Evolutionary conservation across 139 green algal genomes (phyloP).

Genomic region (Tetradesmus lagerheimii): DNA sequence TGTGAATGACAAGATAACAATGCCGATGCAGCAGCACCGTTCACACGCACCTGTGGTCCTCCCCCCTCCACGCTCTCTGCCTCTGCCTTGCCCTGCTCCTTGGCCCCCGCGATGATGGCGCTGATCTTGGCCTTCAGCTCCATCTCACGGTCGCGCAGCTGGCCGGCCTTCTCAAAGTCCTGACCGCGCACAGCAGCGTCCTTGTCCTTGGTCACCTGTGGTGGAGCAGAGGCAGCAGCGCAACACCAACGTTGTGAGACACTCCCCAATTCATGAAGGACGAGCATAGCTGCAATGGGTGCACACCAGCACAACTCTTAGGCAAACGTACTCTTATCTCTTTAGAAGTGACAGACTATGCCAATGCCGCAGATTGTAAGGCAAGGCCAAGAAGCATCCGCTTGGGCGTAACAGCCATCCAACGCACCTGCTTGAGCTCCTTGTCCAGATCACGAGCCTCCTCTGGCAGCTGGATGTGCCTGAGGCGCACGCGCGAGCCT

Average conservation of each 20-base stretch:
- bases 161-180: constrained; percentile 98
- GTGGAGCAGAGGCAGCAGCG: constrained; percentile 56
- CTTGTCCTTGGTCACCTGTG: constrained; percentile 98
- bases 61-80: constrained; percentile 82
- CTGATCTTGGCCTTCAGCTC: constrained; percentile 76
- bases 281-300: too few species aligned
- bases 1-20: too few species aligned
- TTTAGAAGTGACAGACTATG: too few species aligned
- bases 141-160: constrained; percentile 97
- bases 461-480: constrained; percentile 97
- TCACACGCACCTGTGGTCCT: constrained; percentile 59
- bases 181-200: constrained; percentile 92
- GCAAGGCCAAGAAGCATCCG: too few species aligned
- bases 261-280: too few species aligned
- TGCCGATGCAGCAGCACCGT: too few species aligned
- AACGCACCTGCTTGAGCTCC: constrained; percentile 82
- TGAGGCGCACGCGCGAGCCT: constrained; percentile 94
- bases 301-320: too few species aligned
- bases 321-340: too few species aligned
- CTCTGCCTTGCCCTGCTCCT: constrained; percentile 75
- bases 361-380: too few species aligned
- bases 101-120: constrained; percentile 68
- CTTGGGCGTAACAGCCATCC: too few species aligned
- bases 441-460: constrained; percentile 86
- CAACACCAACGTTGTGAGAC: neutral